These are phyloP conservation scores for Trypanosoma vivax DNA, from an alignment of 208 protist species.

Conservation along the genomic window DNA sequence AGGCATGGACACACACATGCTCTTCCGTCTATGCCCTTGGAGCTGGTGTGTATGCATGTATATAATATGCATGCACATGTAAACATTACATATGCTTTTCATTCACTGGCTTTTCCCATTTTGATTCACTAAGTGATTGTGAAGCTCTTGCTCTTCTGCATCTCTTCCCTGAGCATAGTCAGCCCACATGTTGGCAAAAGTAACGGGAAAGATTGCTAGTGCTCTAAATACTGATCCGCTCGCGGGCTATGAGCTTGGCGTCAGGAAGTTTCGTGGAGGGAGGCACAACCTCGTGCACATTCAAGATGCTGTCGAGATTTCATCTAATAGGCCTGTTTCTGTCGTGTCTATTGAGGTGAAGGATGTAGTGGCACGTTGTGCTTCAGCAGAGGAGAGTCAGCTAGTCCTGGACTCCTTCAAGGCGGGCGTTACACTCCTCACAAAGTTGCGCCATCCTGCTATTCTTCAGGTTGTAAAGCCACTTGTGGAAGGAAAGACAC, in stretches of 20 bases:
- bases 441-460: conserved; percentile 32
- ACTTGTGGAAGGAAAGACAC: conserved; percentile 29
- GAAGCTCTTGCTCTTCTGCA: too few species aligned
- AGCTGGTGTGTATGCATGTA: too few species aligned
- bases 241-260: conserved; percentile 26
- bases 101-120: too few species aligned
- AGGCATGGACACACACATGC: too few species aligned
- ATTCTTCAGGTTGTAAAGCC: conserved; percentile 33
- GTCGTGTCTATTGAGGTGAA: conserved; percentile 35
- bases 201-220: conserved; percentile 29
- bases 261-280: conserved; percentile 18
- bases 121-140: too few species aligned
- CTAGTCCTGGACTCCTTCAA: conserved; percentile 22
- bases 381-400: conserved; percentile 16
- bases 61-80: too few species aligned
- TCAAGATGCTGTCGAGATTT: conserved; percentile 29
- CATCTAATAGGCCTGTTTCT: conserved; percentile 30
- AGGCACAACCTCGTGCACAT: conserved; percentile 32
- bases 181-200: conserved; percentile 29
- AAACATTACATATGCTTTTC: too few species aligned
- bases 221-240: conserved; percentile 30
- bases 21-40: too few species aligned
- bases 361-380: conserved; percentile 23
- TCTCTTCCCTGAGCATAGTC: too few species aligned
- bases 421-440: conserved; percentile 26